Conservation (phyloP, 164 flowering plant species). For the Aristolochia fimbriata region DNA sequence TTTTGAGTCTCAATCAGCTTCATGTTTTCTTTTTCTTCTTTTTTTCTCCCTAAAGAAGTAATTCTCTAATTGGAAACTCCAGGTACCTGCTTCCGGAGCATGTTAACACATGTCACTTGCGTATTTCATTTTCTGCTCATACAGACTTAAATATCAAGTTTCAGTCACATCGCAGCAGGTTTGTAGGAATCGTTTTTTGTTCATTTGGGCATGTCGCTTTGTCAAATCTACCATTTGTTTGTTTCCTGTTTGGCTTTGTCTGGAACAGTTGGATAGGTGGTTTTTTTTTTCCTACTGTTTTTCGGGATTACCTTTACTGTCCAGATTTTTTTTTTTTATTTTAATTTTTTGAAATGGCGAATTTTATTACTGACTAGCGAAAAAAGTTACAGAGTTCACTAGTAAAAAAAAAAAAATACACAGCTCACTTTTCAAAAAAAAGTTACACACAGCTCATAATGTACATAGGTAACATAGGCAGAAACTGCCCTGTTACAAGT, state of each 20-base stretch:
- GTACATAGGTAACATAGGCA: too few species aligned
- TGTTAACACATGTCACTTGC: slow-evolving; percentile 66
- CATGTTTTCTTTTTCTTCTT: neutral
- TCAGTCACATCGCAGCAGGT: slow-evolving; percentile 96
- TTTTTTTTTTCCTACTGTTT: slow-evolving; percentile 27
- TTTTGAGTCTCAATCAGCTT: neutral
- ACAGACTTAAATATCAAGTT: slow-evolving; percentile 87
- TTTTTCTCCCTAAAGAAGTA: neutral
- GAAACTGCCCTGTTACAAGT: too few species aligned
- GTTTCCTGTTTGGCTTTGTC: neutral
- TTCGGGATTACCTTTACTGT: too few species aligned
- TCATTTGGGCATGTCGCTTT: neutral
- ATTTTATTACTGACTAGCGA: too few species aligned
- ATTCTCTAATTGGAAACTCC: slow-evolving; percentile 6
- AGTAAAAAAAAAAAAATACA: too few species aligned
- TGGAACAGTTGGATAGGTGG: slow-evolving; percentile 1
- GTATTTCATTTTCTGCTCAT: slow-evolving; percentile 87
- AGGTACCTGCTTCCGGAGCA: slow-evolving; percentile 88
- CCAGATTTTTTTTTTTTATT: too few species aligned
- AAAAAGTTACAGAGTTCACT: too few species aligned
- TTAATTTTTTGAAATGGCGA: too few species aligned
- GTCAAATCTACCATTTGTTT: neutral
- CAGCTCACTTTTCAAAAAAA: too few species aligned
- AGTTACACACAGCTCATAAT: too few species aligned
- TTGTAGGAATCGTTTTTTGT: slow-evolving; percentile 1